phyloP scores from a whole-genome alignment of 176 grass and related monocot genomes.

The Carex myosuroides region DNA sequence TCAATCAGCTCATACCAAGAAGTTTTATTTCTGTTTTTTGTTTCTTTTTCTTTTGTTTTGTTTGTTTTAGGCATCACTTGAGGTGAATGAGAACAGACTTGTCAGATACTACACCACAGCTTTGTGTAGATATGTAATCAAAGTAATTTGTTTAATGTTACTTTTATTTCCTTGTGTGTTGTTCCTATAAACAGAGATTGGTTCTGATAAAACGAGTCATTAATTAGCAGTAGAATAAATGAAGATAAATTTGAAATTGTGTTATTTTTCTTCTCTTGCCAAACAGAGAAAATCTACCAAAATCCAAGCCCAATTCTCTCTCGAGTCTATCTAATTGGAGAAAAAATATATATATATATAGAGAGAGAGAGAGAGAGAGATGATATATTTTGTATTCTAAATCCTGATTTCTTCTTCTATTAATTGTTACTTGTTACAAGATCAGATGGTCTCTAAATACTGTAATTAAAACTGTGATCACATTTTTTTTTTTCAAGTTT shows the following conservation, averaged over 20 bases:
- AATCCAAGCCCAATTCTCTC: no score
- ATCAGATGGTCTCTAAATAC: background rate
- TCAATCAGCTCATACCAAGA: background rate
- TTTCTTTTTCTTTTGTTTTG: background rate
- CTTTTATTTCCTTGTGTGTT: background rate
- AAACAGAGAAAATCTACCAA: no score
- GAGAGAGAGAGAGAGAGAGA: no score
- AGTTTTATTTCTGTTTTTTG: background rate
- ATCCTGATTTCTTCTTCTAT: background rate
- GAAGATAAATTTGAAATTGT: background rate
- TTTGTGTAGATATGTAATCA: background rate
- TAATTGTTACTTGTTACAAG: background rate
- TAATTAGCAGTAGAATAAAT: background rate
- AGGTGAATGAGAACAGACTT: background rate
- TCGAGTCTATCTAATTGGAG: no score
- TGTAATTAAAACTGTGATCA: no score
- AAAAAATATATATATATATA: no score
- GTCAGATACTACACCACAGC: background rate
- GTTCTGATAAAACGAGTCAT: background rate
- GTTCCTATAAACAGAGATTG: background rate
- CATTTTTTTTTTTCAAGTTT: no score
- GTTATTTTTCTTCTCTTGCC: background rate
- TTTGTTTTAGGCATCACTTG: slow-evolving; percentile 16
- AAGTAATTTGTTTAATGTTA: background rate
- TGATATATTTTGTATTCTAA: background rate